phyloP scores from a whole-genome alignment of 768 basidiomycete genomes.

The Hygrophorus russula region DNA sequence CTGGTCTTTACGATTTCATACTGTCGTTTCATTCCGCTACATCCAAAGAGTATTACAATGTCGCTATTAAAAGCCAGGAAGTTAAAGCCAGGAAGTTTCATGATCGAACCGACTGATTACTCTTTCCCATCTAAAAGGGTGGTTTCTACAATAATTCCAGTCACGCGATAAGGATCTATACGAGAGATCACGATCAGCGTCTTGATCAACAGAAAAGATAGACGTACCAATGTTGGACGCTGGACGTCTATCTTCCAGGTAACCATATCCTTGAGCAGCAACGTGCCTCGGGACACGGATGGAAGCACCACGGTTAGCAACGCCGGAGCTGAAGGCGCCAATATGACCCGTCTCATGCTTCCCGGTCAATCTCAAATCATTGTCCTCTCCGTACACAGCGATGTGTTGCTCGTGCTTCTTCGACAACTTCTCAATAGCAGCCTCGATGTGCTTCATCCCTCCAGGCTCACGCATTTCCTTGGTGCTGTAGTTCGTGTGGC shows the following conservation, averaged over 20 bases:
- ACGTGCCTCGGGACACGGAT: conserved; percentile 95
- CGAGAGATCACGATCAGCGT: conserved; percentile 5
- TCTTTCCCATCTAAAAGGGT: conserved; percentile 27
- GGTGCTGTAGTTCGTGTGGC: conserved; percentile 97
- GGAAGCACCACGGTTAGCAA: conserved; percentile 95
- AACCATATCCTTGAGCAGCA: conserved; percentile 85
- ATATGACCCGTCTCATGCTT: conserved; percentile 98
- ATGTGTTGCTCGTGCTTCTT: conserved; percentile 93
- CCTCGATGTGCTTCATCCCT: conserved; percentile 87
- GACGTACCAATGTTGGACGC: conserved; percentile 91
- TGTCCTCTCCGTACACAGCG: conserved; percentile 96
- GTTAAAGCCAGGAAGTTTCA: too few species aligned
- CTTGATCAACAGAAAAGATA: background rate
- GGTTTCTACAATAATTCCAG: conserved; percentile 81
- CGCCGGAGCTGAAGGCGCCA: conserved; percentile 81
- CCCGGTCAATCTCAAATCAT: conserved; percentile 91
- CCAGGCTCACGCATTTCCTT: conserved; percentile 88
- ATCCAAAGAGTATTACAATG: too few species aligned
- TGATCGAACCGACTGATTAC: too few species aligned
- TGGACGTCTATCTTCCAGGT: conserved; percentile 93
- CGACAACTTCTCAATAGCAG: conserved; percentile 86
- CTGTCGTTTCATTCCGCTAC: too few species aligned
- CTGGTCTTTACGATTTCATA: too few species aligned
- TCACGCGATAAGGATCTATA: conserved; percentile 91
- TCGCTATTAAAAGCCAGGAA: too few species aligned